Conservation (phyloP, 2,329 filamentous ascomycete species). For the Cladosporium sp. region DNA sequence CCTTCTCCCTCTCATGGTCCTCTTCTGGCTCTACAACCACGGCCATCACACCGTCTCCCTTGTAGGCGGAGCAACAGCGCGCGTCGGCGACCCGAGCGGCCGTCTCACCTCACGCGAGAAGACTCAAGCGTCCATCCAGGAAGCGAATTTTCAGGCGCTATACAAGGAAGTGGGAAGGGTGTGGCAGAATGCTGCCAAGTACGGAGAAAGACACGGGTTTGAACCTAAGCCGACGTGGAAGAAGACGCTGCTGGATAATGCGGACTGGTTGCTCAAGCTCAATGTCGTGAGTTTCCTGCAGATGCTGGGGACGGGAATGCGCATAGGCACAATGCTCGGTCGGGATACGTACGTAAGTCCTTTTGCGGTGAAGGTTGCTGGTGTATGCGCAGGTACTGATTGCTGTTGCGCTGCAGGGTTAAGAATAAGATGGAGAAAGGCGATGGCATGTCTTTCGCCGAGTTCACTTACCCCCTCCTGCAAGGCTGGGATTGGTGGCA, state of each 20-base stretch:
- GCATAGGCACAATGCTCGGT: constrained; percentile 81
- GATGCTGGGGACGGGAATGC: constrained; percentile 66
- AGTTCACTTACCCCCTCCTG: constrained; percentile 89
- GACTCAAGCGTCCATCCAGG: constrained; percentile 49
- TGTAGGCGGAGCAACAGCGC: constrained; percentile 62
- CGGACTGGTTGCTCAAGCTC: constrained; percentile 71
- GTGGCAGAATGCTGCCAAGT: constrained; percentile 67
- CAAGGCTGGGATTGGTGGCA: constrained; percentile 98
- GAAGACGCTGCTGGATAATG: constrained; percentile 73
- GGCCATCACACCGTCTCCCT: constrained; percentile 66
- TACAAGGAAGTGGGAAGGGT: constrained; percentile 67
- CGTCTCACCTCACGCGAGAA: constrained; percentile 59
- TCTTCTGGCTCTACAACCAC: constrained; percentile 80
- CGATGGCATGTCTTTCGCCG: constrained; percentile 89
- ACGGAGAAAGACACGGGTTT: constrained; percentile 64
- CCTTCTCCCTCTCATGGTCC: constrained; percentile 73
- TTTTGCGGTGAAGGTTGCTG: neutral
- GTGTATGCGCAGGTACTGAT: constrained; percentile 8
- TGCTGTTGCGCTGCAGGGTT: constrained; percentile 47
- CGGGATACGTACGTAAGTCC: constrained; percentile 70
- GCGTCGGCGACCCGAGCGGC: constrained; percentile 74
- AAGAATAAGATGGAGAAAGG: constrained; percentile 79
- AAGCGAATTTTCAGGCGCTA: constrained; percentile 64
- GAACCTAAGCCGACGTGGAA: constrained; percentile 60
- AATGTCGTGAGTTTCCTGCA: constrained; percentile 71